Evolutionary conservation across 345 rosid species (phyloP).

Genomic region (Lagerstroemia speciosa): DNA sequence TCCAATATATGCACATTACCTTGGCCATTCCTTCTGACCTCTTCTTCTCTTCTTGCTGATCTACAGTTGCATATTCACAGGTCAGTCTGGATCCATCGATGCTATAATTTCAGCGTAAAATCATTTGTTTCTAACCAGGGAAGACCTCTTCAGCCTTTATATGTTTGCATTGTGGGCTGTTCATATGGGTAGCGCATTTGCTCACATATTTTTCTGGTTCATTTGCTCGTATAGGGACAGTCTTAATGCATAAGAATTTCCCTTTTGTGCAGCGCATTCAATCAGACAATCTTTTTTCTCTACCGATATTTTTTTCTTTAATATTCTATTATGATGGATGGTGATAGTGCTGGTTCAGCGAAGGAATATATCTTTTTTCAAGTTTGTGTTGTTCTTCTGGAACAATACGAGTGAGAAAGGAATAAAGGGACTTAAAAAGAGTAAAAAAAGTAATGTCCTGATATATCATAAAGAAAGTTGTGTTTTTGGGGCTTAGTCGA

Average conservation of each 20-base stretch:
- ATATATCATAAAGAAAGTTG: too few species aligned
- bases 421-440: neutral
- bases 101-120: neutral
- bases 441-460: neutral
- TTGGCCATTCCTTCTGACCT: conserved; percentile 5
- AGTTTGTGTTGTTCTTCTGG: neutral
- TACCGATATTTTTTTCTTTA: neutral
- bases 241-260: neutral
- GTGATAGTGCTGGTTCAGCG: neutral
- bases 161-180: neutral
- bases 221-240: neutral
- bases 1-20: too few species aligned
- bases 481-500: too few species aligned
- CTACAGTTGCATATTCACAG: conserved; percentile 90
- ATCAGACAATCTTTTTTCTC: neutral
- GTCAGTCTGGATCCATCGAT: conserved; percentile 31
- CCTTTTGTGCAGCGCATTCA: neutral
- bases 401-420: neutral
- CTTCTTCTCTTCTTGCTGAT: conserved; percentile 8
- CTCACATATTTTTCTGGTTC: neutral
- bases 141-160: neutral
- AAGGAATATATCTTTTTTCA: neutral
- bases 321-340: neutral
- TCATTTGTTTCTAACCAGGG: neutral
- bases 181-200: neutral